A percentile compares a stretch with the other conserved stretches of the same genome.
These are phyloP conservation scores for Colletotrichum scovillei DNA, from an alignment of 2,329 filamentous ascomycete species.

Conservation along the genomic window DNA sequence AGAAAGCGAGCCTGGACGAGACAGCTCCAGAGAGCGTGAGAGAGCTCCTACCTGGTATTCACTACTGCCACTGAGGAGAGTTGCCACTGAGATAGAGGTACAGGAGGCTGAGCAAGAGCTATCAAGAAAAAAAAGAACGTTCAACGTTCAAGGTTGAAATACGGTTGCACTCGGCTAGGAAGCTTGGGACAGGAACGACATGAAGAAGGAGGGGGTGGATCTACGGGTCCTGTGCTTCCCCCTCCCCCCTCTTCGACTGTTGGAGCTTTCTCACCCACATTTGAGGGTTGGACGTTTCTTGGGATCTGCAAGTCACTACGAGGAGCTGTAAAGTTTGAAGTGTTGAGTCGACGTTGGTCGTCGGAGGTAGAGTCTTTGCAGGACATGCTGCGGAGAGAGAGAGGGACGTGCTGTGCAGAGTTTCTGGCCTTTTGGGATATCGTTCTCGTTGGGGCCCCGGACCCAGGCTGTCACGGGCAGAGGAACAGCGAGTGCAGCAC, in stretches of 20 bases:
- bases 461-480: constrained; percentile 17
- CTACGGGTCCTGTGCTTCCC: constrained; percentile 12
- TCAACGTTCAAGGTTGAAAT: neutral
- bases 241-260: neutral
- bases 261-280: neutral
- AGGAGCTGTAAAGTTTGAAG: too few species aligned
- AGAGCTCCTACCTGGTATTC: neutral
- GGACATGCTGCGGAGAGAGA: neutral
- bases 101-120: neutral
- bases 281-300: neutral
- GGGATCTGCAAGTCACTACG: neutral
- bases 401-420: neutral
- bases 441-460: neutral
- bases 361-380: neutral
- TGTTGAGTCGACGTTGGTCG: too few species aligned
- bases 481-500: constrained; percentile 8
- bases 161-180: constrained; percentile 19
- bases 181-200: constrained; percentile 20
- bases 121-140: neutral
- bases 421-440: neutral
- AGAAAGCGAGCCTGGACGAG: neutral
- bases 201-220: constrained; percentile 31
- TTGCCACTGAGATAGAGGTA: neutral
- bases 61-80: neutral
- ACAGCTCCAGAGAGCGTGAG: neutral